These are phyloP conservation scores for Ambrosia hybrid DNA, from an alignment of 140 eudicot species.

Conservation along the genomic window DNA sequence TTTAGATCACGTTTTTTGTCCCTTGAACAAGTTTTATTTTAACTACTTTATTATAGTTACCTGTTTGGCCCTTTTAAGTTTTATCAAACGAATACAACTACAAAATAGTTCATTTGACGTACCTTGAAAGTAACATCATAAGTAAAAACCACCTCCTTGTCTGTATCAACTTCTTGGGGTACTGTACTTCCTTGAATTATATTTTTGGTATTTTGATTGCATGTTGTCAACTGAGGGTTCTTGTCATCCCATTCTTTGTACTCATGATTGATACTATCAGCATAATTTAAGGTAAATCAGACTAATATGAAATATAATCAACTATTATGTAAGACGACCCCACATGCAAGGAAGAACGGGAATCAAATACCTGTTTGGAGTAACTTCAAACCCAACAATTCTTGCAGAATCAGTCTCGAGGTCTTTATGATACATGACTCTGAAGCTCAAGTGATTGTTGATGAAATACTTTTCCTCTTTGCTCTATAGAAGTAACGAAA, in stretches of 20 bases:
- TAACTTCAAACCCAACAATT: constrained; percentile 93
- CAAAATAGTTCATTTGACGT: constrained; percentile 5
- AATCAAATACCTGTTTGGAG: constrained; percentile 70
- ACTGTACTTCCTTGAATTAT: constrained; percentile 65
- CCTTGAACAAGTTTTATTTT: too few species aligned
- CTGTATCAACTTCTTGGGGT: constrained; percentile 82
- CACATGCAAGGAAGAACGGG: background rate
- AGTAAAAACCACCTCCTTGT: constrained; percentile 63
- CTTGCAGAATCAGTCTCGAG: constrained; percentile 73
- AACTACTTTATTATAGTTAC: background rate
- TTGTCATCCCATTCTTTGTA: constrained; percentile 82
- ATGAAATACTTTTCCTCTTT: constrained; percentile 87
- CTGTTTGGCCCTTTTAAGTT: background rate
- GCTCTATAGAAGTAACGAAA: constrained; percentile 37
- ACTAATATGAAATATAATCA: constrained; percentile 1
- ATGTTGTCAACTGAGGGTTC: constrained; percentile 71
- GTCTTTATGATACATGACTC: constrained; percentile 89
- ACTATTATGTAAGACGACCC: background rate
- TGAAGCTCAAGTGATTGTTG: constrained; percentile 84
- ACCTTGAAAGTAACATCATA: constrained; percentile 86
- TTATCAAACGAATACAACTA: too few species aligned
- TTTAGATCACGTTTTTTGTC: too few species aligned
- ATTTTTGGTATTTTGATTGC: constrained; percentile 71
- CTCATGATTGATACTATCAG: constrained; percentile 71
- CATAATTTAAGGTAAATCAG: constrained; percentile 13